Conservation (phyloP, 2,329 filamentous ascomycete genomes). For the Apiospora phragmitis region DNA sequence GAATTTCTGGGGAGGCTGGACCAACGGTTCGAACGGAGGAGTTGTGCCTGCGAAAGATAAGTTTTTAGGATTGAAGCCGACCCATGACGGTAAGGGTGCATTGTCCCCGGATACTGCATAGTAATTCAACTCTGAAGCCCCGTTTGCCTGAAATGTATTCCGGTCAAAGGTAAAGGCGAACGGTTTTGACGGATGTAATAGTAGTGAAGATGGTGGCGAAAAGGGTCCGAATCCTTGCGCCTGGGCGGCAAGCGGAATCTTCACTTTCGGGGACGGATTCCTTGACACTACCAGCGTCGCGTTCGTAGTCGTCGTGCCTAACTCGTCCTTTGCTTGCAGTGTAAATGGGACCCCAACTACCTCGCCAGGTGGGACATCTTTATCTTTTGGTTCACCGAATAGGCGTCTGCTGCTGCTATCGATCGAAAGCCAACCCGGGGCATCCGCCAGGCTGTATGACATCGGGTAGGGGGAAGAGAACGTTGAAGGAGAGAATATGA, state of each 20-base stretch:
- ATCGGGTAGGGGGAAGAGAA: conserved; percentile 64
- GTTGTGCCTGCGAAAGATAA: conserved; percentile 72
- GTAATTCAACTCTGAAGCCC: conserved; percentile 59
- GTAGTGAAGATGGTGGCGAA: conserved; percentile 60
- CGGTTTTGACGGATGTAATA: conserved; percentile 52
- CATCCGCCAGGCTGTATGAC: conserved; percentile 63
- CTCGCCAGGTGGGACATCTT: conserved; percentile 48
- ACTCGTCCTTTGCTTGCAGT: conserved; percentile 68
- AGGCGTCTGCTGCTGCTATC: conserved; percentile 65
- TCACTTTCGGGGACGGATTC: conserved; percentile 52
- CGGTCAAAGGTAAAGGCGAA: conserved; percentile 56
- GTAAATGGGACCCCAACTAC: conserved; percentile 62
- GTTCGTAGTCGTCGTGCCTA: conserved; percentile 63
- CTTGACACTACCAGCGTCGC: conserved; percentile 72
- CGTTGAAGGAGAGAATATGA: conserved; percentile 71
- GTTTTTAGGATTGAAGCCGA: conserved; percentile 66
- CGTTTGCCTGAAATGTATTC: conserved; percentile 63
- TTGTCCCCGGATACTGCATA: conserved; percentile 76
- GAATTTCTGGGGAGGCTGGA: conserved; percentile 69
- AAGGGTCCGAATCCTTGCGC: conserved; percentile 58
- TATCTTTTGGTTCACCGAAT: conserved; percentile 65
- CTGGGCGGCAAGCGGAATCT: conserved; percentile 58
- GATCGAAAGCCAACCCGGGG: conserved; percentile 75
- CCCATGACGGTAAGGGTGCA: conserved; percentile 84
- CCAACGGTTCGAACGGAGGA: conserved; percentile 62